Conservation (phyloP, 768 basidiomycete genomes). For the Kondoa malvinella region DNA sequence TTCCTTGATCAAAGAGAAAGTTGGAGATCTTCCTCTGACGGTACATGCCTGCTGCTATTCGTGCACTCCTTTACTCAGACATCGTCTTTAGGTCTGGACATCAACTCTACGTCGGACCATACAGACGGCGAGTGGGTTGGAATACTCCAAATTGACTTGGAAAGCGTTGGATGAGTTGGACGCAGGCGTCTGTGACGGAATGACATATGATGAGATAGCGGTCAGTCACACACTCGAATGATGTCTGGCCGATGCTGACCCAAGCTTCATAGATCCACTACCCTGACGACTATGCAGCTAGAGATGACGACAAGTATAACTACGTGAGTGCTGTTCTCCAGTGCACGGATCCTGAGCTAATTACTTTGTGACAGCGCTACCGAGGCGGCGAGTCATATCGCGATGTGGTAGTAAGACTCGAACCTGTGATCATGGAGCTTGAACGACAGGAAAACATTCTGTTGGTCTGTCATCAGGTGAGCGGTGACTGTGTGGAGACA, state of each 20-base stretch:
- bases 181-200: constrained; percentile 96
- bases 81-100: constrained; percentile 65
- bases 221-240: constrained; percentile 34
- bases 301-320: constrained; percentile 99
- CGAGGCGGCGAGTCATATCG: constrained; percentile 91
- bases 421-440: constrained; percentile 98
- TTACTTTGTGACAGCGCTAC: too few relatives aligned
- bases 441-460: constrained; percentile 95
- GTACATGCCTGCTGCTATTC: constrained; percentile 36
- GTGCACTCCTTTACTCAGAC: background rate
- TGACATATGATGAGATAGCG: constrained; percentile 99
- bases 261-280: constrained; percentile 50
- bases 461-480: constrained; percentile 75
- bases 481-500: constrained; percentile 30
- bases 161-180: constrained; percentile 96
- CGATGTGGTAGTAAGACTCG: constrained; percentile 55
- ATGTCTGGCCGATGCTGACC: background rate
- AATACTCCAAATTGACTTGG: constrained; percentile 89
- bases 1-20: constrained; percentile 67
- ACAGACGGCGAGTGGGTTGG: constrained; percentile 65
- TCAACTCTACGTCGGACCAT: constrained; percentile 89
- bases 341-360: too few relatives aligned
- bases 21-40: constrained; percentile 72
- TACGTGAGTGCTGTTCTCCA: constrained; percentile 37
- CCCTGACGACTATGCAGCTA: constrained; percentile 93